phyloP scores from a whole-genome alignment of 139 green algal species.

The Coccomyxa sp. region DNA sequence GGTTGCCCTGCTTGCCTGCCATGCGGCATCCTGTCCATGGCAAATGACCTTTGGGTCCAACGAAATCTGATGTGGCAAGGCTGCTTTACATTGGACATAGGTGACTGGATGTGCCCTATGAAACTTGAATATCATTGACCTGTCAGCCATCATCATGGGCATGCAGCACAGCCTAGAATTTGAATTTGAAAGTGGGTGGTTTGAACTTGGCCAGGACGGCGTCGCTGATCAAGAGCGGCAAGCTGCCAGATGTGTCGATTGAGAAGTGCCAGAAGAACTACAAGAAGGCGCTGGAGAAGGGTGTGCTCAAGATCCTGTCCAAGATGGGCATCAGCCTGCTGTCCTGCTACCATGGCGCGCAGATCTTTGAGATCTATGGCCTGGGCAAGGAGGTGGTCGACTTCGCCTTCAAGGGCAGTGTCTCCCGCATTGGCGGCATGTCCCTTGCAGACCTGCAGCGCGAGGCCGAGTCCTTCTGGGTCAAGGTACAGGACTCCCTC shows the following conservation, averaged over 20 bases:
- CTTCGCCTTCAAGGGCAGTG: slow-evolving; percentile 69
- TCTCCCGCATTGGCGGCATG: slow-evolving; percentile 96
- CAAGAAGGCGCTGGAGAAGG: slow-evolving; percentile 93
- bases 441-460: slow-evolving; percentile 85
- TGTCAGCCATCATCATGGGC: too few relatives aligned
- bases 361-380: slow-evolving; percentile 99
- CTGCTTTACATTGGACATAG: not conserved
- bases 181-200: too few relatives aligned
- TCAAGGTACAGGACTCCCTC: slow-evolving; percentile 42
- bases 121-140: too few relatives aligned
- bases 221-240: slow-evolving; percentile 87
- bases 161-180: too few relatives aligned
- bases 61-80: not conserved
- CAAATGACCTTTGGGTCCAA: not conserved
- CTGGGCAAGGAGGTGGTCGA: slow-evolving; percentile 89
- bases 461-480: slow-evolving; percentile 87
- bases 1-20: slow-evolving; percentile 7
- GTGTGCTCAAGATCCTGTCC: slow-evolving; percentile 98
- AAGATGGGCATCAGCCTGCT: slow-evolving; percentile 99
- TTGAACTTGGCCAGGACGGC: slow-evolving; percentile 44
- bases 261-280: slow-evolving; percentile 85
- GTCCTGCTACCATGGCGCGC: slow-evolving; percentile 86
- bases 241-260: slow-evolving; percentile 73
- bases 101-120: too few relatives aligned
- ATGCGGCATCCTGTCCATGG: too few relatives aligned